Conservation (phyloP, 768 basidiomycete genomes). For the Termitomyces sp. region DNA sequence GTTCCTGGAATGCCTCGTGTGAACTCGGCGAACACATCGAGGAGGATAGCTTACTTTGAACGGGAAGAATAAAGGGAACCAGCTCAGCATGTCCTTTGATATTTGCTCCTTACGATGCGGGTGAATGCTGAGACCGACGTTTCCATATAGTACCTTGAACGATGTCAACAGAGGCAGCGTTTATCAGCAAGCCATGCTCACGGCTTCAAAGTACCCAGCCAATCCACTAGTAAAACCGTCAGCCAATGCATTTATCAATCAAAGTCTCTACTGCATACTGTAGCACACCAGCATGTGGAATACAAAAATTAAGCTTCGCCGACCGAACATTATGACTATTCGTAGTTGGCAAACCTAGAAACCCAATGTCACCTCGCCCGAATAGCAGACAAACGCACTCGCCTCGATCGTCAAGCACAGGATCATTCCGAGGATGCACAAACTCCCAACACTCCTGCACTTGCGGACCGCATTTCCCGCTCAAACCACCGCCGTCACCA, state of each 20-base stretch:
- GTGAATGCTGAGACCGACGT: slow-evolving; percentile 89
- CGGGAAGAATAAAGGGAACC: slow-evolving; percentile 98
- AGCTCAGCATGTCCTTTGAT: slow-evolving; percentile 96
- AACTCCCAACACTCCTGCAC: slow-evolving; percentile 98
- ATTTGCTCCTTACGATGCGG: slow-evolving; percentile 80
- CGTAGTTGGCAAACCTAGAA: slow-evolving; percentile 81
- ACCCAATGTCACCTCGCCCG: neutral
- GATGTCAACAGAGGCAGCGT: neutral
- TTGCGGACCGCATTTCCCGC: slow-evolving; percentile 69
- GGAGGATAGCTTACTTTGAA: slow-evolving; percentile 49
- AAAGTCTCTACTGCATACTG: slow-evolving; percentile 40
- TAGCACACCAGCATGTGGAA: slow-evolving; percentile 89
- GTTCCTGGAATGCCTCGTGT: slow-evolving; percentile 52
- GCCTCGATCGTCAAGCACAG: slow-evolving; percentile 71
- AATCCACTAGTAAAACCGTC: slow-evolving; percentile 47
- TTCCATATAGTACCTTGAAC: slow-evolving; percentile 68
- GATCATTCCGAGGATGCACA: slow-evolving; percentile 84
- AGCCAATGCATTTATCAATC: neutral
- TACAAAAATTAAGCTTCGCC: slow-evolving; percentile 80
- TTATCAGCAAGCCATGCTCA: slow-evolving; percentile 13
- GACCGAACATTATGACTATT: slow-evolving; percentile 94
- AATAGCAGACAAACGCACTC: neutral
- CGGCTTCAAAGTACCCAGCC: slow-evolving; percentile 96
- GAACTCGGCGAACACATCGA: neutral
- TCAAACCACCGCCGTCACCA: slow-evolving; percentile 56